Conservation (phyloP, 2,329 filamentous ascomycete species). For the Calonectria pauciramosa region DNA sequence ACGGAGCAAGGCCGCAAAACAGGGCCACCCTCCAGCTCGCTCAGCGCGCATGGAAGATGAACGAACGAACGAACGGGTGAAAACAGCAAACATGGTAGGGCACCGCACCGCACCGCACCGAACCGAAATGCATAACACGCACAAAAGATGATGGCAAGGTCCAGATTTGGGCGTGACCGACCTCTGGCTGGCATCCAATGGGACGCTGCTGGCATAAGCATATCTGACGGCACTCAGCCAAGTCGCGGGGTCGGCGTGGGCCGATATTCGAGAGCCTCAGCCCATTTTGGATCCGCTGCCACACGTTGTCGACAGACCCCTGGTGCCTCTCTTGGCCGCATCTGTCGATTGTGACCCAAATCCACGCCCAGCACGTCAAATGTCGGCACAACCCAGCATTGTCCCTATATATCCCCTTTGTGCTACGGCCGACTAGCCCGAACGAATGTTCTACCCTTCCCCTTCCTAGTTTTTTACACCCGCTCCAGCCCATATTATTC, state of each 20-base stretch:
- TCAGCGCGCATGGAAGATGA: conserved; percentile 2
- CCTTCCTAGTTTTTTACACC: conserved; percentile 36
- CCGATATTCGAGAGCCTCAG: conserved; percentile 53
- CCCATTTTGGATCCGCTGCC: conserved; percentile 52
- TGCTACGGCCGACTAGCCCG: conserved; percentile 33
- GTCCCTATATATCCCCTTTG: conserved; percentile 47
- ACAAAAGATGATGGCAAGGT: neutral
- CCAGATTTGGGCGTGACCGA: conserved; percentile 30
- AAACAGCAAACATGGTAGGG: neutral
- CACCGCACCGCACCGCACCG: conserved; percentile 3
- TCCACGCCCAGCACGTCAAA: conserved; percentile 14
- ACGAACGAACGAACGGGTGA: conserved; percentile 12
- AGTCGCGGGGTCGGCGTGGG: conserved; percentile 51
- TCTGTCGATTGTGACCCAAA: conserved; percentile 47
- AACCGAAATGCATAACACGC: conserved; percentile 3
- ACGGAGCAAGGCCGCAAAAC: conserved; percentile 17
- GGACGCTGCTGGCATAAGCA: conserved; percentile 43
- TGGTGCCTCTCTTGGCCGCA: conserved; percentile 44
- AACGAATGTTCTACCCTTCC: conserved; percentile 27
- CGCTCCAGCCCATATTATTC: conserved; percentile 7
- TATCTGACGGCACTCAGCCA: conserved; percentile 45
- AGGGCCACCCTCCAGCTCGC: neutral
- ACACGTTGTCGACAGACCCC: conserved; percentile 52
- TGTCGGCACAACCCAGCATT: conserved; percentile 13
- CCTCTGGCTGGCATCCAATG: conserved; percentile 29